Conservation (phyloP, 352 stramenopile genomes). For the Phytophthora constricta region DNA sequence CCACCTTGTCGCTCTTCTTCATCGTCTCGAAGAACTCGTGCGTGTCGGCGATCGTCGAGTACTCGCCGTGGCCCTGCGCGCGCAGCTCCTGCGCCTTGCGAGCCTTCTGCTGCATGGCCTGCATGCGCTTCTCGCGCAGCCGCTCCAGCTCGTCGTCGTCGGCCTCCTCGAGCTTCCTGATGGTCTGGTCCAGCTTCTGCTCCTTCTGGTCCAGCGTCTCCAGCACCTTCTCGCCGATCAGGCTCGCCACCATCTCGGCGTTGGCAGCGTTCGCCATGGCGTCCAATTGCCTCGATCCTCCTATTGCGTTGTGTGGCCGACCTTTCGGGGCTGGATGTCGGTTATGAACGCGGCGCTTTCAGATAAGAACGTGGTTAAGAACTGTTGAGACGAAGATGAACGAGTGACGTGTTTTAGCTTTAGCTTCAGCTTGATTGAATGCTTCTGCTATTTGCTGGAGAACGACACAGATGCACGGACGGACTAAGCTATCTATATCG, state of each 20-base stretch:
- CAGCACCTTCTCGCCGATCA: constrained; percentile 89
- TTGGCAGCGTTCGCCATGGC: constrained; percentile 69
- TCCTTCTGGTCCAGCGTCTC: constrained; percentile 89
- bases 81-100: constrained; percentile 76
- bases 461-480: constrained; percentile 9
- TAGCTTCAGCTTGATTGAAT: too few relatives aligned
- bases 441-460: background rate
- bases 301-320: constrained; percentile 20
- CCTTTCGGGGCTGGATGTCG: background rate
- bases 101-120: constrained; percentile 81
- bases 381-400: background rate
- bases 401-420: constrained; percentile 6
- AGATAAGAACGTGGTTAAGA: background rate
- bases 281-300: background rate
- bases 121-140: constrained; percentile 78
- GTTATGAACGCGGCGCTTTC: constrained; percentile 14
- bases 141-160: constrained; percentile 91
- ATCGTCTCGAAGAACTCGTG: constrained; percentile 96
- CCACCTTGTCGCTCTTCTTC: constrained; percentile 91
- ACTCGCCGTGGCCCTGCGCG: constrained; percentile 86
- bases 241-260: constrained; percentile 74
- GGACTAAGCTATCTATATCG: constrained; percentile 59
- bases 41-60: constrained; percentile 90
- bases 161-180: constrained; percentile 84
- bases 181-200: constrained; percentile 82